phyloP scores from a whole-genome alignment of 2,329 filamentous ascomycete genomes.

The Emmonsiellopsis sp. region DNA sequence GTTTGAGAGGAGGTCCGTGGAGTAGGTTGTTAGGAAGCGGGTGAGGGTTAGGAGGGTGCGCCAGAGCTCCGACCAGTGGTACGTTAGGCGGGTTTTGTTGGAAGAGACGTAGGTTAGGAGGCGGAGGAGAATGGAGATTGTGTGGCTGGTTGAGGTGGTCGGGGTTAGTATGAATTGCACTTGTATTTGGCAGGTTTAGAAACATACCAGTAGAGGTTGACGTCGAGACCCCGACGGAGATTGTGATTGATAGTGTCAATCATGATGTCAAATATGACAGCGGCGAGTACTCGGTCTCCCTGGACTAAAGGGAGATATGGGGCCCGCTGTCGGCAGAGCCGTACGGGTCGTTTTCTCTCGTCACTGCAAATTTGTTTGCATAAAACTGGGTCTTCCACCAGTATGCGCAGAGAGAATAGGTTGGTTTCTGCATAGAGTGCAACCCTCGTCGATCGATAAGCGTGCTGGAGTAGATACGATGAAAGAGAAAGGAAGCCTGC shows the following conservation, averaged over 20 bases:
- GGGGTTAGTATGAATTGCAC: neutral
- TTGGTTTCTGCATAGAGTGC: conserved; percentile 78
- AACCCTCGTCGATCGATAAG: conserved; percentile 70
- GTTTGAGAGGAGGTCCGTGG: conserved; percentile 62
- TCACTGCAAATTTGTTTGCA: conserved; percentile 79
- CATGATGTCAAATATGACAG: conserved; percentile 74
- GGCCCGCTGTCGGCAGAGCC: conserved; percentile 80
- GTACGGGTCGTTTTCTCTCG: conserved; percentile 63
- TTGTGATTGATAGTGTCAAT: conserved; percentile 93
- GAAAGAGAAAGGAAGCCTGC: conserved; percentile 76
- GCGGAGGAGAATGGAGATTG: conserved; percentile 71
- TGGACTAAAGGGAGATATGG: conserved; percentile 71
- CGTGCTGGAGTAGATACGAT: conserved; percentile 90
- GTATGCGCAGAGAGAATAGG: conserved; percentile 72
- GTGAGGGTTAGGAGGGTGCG: conserved; percentile 78
- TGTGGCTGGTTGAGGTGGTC: conserved; percentile 41
- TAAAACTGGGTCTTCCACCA: conserved; percentile 75
- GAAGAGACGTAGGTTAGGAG: conserved; percentile 76
- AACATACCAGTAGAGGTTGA: conserved; percentile 63
- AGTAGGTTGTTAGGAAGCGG: conserved; percentile 83
- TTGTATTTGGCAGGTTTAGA: neutral
- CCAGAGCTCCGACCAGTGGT: conserved; percentile 96
- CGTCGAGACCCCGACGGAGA: conserved; percentile 72
- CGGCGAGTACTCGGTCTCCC: conserved; percentile 63
- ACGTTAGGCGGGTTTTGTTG: conserved; percentile 68